Percentiles rank a stretch among this genome's conserved stretches.
phyloP scores from a whole-genome alignment of 2,329 filamentous ascomycete species.

The Apiospora sp. region DNA sequence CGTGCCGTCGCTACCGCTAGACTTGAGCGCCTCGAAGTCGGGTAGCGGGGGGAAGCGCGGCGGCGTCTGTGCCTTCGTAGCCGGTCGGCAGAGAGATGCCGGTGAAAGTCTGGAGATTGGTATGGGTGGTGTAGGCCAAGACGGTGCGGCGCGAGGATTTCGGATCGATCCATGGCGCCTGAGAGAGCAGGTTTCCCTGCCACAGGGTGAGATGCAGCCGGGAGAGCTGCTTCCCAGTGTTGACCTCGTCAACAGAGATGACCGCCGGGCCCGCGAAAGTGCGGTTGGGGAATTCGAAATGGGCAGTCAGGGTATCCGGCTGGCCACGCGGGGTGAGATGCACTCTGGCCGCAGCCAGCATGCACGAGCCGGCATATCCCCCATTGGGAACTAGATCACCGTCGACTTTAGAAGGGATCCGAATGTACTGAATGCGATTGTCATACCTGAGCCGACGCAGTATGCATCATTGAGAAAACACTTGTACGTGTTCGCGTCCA shows the following conservation, averaged over 20 bases:
- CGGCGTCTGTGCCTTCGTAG: constrained; percentile 26
- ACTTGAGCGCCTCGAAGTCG: constrained; percentile 30
- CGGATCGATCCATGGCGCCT: constrained; percentile 28
- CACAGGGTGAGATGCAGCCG: constrained; percentile 37
- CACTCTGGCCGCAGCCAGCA: constrained; percentile 33
- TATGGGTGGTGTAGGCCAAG: constrained; percentile 30
- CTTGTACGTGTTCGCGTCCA: constrained; percentile 38
- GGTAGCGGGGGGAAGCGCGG: constrained; percentile 29
- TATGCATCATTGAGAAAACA: constrained; percentile 34
- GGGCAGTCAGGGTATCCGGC: constrained; percentile 29
- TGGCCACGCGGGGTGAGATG: constrained; percentile 33
- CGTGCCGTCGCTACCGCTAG: constrained; percentile 30
- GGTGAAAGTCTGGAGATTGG: constrained; percentile 26
- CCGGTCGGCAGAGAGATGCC: constrained; percentile 30
- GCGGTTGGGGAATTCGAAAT: constrained; percentile 35
- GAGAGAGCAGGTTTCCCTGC: constrained; percentile 32
- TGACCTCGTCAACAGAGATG: constrained; percentile 37
- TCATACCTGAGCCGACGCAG: constrained; percentile 38
- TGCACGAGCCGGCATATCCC: constrained; percentile 36
- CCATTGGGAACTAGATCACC: constrained; percentile 38
- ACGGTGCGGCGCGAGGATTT: constrained; percentile 29
- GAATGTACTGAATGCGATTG: too few species aligned
- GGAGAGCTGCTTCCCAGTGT: constrained; percentile 33
- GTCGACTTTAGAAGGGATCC: too few species aligned
- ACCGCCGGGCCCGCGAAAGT: constrained; percentile 32